These are phyloP conservation scores for Pyrrhoderma noxium DNA, from an alignment of 1,284 basidiomycete species.

Conservation along the genomic window DNA sequence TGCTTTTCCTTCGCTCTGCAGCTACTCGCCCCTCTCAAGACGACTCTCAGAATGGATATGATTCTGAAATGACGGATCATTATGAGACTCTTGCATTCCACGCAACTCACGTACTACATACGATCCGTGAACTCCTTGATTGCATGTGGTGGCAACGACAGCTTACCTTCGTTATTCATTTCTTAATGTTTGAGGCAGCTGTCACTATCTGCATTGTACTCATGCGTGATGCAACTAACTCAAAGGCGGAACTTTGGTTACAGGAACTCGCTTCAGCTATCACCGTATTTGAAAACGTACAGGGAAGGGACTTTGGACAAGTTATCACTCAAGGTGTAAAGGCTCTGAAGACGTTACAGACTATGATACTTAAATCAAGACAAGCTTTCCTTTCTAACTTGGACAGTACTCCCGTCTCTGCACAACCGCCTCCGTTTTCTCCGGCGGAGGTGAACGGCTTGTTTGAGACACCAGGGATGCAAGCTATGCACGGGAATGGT, in stretches of 20 bases:
- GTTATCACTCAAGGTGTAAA: constrained; percentile 9
- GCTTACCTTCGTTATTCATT: constrained; percentile 22
- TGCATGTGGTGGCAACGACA: constrained; percentile 22
- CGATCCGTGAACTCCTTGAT: constrained; percentile 12
- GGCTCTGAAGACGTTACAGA: constrained; percentile 6
- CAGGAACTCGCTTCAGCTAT: constrained; percentile 5
- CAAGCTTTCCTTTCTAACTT: no score
- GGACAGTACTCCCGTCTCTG: no score
- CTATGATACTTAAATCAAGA: not conserved
- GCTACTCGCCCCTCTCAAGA: constrained; percentile 16
- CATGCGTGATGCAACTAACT: not conserved
- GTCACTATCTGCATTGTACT: constrained; percentile 22
- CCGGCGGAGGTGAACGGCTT: no score
- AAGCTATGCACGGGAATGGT: no score
- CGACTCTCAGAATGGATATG: not conserved
- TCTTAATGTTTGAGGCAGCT: constrained; percentile 28
- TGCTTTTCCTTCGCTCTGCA: constrained; percentile 7
- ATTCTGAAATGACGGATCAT: constrained; percentile 12
- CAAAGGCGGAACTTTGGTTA: constrained; percentile 5
- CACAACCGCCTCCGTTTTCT: no score
- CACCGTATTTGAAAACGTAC: constrained; percentile 4
- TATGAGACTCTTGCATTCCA: constrained; percentile 2
- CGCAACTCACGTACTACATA: constrained; percentile 19
- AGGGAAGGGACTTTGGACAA: constrained; percentile 8
- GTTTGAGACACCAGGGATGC: no score